Conservation (phyloP, 2,329 filamentous ascomycete species). For the Arthroderma sp. region DNA sequence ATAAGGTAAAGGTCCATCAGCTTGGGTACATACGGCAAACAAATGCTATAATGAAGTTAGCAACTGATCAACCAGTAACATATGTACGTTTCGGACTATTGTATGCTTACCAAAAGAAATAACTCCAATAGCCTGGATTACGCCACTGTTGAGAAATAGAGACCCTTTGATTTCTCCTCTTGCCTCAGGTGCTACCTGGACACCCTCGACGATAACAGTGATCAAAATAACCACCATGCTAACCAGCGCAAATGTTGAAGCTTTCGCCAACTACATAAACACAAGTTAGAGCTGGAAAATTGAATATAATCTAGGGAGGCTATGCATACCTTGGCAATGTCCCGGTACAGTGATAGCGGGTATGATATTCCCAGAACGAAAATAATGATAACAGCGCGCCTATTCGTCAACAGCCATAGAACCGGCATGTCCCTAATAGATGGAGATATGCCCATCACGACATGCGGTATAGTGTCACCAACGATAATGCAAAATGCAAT, state of each 20-base stretch:
- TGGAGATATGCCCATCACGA: conserved; percentile 72
- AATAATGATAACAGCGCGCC: conserved; percentile 74
- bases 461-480: conserved; percentile 89
- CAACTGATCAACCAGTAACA: not conserved
- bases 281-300: conserved; percentile 20
- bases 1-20: not conserved
- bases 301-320: not conserved
- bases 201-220: conserved; percentile 75
- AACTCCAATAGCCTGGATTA: conserved; percentile 93
- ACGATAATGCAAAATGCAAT: conserved; percentile 96
- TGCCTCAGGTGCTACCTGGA: conserved; percentile 57
- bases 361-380: conserved; percentile 79
- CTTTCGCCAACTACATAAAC: conserved; percentile 67
- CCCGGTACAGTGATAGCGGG: conserved; percentile 82
- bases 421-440: conserved; percentile 59
- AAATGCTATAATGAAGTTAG: conserved; percentile 42
- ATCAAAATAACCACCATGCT: conserved; percentile 87
- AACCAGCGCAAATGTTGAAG: conserved; percentile 79
- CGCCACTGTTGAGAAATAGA: conserved; percentile 69
- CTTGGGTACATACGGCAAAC: conserved; percentile 45
- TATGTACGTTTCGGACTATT: not conserved
- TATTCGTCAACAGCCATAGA: conserved; percentile 68
- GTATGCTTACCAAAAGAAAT: conserved; percentile 74
- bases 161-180: conserved; percentile 59
- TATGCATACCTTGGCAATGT: conserved; percentile 75